Conservation (phyloP, 441 rosid genomes). For the Erodium moschatum region DNA sequence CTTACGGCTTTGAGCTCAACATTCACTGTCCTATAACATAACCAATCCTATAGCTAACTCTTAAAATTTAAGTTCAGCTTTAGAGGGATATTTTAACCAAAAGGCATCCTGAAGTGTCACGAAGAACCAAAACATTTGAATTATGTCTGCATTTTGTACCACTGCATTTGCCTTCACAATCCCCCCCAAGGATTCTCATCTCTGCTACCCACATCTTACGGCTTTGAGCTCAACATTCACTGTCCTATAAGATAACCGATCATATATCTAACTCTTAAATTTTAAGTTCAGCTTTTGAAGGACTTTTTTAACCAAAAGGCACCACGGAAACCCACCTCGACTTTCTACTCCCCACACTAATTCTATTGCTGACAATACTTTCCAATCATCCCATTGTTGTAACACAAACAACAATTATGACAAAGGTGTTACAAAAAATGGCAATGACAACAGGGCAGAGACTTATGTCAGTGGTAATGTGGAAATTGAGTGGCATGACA, state of each 20-base stretch:
- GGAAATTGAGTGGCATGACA: not conserved
- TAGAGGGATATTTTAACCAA: not conserved
- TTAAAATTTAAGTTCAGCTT: not conserved
- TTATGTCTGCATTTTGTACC: not conserved
- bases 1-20: not conserved
- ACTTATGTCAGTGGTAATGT: not conserved
- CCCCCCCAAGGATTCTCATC: not conserved
- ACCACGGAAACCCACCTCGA: not conserved
- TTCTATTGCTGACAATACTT: not conserved
- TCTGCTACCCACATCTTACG: not conserved
- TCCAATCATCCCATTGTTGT: not conserved
- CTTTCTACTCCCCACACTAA: not conserved
- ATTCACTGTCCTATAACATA: not conserved
- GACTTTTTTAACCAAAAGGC: not conserved
- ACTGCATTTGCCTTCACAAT: not conserved
- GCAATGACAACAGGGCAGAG: not conserved
- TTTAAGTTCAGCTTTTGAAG: not conserved
- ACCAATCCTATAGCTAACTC: not conserved
- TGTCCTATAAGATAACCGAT: not conserved
- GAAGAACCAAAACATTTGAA: not conserved
- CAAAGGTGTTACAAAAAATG: not conserved
- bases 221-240: not conserved
- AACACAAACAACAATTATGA: not conserved
- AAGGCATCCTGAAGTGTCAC: not conserved
- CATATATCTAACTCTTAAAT: not conserved